Base-by-base conservation (phyloP, 495 filamentous ascomycete genomes). In the Pyrenopolyporus hunteri region DNA sequence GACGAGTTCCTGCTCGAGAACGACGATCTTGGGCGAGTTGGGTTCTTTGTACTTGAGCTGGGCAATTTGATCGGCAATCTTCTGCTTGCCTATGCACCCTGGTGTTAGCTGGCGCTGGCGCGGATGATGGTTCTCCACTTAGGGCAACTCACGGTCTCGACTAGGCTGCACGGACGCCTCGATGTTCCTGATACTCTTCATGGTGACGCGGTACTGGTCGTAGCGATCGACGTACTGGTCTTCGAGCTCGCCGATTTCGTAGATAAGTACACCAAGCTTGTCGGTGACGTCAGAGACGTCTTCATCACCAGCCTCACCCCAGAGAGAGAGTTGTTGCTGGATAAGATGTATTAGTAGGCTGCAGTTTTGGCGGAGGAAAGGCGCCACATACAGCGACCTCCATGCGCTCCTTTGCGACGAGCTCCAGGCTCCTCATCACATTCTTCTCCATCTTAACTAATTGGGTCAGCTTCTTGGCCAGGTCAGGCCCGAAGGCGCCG, bases 381-480 rank as follows among this genome's bases (percentile, higher is more conserved):
- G 20, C 5, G n/a, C 6, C 45, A 74, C 89, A 68, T 87, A 96
- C 92, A 67, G 94, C 95, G 64, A 96, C 94, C 66, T 98, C 95
- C 90, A 98, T 97, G 60, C 95, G 84, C 82, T 98, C 94, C 63
- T 91, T 86, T 26, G 92, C 90, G 33, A 98, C 94, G 47, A 93
- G 80, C 74, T 98, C 94, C 84, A 98, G 87, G 73, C 92, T 97
- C 69, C 94, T 90, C 94, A 98, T 98, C 42, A 96, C 89, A 70
- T 98, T 98, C 89, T 98, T 98, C 80, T 98, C 94, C 95, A 98
- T 98, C 82, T 98, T 98, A 57, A 98, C 94, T 29, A 98, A 85
- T 81, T 96, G 91, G 20, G 93, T 88, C 52, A 98, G 86, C 85
- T 98, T 98, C 82, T 94, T 93, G 49, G 95, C 89, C 25, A 98